Evolutionary conservation across 1,139 yeast species (phyloP).

Genomic region (Diutina pseudorugosa): DNA sequence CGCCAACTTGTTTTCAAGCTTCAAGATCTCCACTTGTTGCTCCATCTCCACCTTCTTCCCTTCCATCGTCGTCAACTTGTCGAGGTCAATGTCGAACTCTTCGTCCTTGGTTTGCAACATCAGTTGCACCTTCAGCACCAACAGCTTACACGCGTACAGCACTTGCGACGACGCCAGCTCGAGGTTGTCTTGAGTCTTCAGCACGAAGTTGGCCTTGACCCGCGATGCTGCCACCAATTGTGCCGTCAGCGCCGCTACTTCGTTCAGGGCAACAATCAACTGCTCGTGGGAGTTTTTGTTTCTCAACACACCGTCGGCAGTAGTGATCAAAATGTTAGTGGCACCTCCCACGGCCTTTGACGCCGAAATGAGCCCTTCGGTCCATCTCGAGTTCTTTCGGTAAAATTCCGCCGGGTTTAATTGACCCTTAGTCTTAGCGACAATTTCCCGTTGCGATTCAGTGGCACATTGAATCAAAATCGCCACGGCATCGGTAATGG

Average conservation of each 20-base stretch:
- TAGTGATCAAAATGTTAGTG: constrained; percentile 65
- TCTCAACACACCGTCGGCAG: constrained; percentile 76
- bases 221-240: constrained; percentile 89
- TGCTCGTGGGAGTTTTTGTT: constrained; percentile 63
- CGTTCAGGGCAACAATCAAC: constrained; percentile 81
- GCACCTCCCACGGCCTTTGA: constrained; percentile 83
- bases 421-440: constrained; percentile 55
- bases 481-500: constrained; percentile 71
- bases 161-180: constrained; percentile 64
- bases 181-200: constrained; percentile 64
- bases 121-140: constrained; percentile 63
- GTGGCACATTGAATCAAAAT: constrained; percentile 65
- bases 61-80: constrained; percentile 63
- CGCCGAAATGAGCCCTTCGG: constrained; percentile 87
- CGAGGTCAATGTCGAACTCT: constrained; percentile 33
- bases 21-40: constrained; percentile 83
- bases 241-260: constrained; percentile 88
- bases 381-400: constrained; percentile 85
- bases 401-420: constrained; percentile 66
- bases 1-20: constrained; percentile 61
- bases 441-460: constrained; percentile 76
- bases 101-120: constrained; percentile 24
- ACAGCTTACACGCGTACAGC: constrained; percentile 58
- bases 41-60: constrained; percentile 87
- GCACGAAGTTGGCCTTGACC: constrained; percentile 69